Conservation (phyloP, 306 rosid species). For the Casuarina glauca region DNA sequence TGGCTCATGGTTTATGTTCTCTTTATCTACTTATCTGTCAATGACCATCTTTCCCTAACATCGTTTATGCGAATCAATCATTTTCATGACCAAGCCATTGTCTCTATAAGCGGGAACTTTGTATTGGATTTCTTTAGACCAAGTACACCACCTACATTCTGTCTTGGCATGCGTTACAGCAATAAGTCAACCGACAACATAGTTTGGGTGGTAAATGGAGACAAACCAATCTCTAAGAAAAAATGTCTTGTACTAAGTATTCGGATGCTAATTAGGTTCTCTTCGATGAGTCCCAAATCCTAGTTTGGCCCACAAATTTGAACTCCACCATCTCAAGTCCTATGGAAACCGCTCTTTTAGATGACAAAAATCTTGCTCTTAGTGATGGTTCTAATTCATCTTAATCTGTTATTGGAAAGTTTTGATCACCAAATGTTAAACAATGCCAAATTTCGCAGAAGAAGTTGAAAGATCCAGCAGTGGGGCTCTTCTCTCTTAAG, state of each 20-base stretch:
- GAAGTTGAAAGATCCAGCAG: slow-evolving; percentile 44
- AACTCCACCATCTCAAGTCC: slow-evolving; percentile 28
- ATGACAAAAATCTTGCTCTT: slow-evolving; percentile 52
- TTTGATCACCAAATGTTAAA: slow-evolving; percentile 56
- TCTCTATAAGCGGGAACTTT: slow-evolving; percentile 44
- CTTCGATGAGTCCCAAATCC: slow-evolving; percentile 30
- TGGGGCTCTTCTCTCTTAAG: slow-evolving; percentile 47
- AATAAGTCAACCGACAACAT: slow-evolving; percentile 5
- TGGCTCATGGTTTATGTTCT: slow-evolving; percentile 19
- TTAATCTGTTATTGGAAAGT: slow-evolving; percentile 48
- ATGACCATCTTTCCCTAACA: slow-evolving; percentile 21
- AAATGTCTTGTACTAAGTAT: slow-evolving; percentile 35
- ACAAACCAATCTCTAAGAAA: slow-evolving; percentile 44
- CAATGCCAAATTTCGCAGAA: slow-evolving; percentile 60
- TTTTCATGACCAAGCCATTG: slow-evolving; percentile 60
- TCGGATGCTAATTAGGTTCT: slow-evolving; percentile 48
- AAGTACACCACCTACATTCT: slow-evolving; percentile 52
- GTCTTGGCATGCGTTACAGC: slow-evolving; percentile 67
- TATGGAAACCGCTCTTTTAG: slow-evolving; percentile 43
- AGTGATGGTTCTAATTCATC: slow-evolving; percentile 28
- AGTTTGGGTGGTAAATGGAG: slow-evolving; percentile 74
- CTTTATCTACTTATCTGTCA: slow-evolving; percentile 28
- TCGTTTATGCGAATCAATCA: slow-evolving; percentile 50
- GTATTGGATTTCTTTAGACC: slow-evolving; percentile 57
- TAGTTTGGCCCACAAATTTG: slow-evolving; percentile 67